These are phyloP conservation scores for Glycine soja DNA, from an alignment of 306 rosid genomes.

Conservation along the genomic window DNA sequence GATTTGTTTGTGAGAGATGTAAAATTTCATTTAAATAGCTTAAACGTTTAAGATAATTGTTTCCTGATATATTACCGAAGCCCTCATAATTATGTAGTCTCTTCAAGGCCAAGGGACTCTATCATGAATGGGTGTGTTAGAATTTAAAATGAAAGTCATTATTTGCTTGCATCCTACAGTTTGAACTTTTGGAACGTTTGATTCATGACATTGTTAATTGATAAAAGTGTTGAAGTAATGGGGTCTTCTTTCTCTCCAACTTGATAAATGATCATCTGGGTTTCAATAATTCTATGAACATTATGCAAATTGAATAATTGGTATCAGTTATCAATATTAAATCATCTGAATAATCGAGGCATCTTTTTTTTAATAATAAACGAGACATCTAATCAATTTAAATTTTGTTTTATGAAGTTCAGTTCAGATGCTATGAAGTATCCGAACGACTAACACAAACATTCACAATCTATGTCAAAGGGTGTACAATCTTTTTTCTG, in stretches of 20 bases:
- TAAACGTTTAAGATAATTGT: background rate
- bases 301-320: slow-evolving; percentile 5
- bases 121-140: background rate
- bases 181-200: background rate
- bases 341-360: background rate
- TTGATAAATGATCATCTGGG: background rate
- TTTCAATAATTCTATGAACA: slow-evolving; percentile 2
- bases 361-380: too few relatives aligned
- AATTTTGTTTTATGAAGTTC: background rate
- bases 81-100: background rate
- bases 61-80: background rate
- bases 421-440: background rate
- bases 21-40: background rate
- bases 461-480: background rate
- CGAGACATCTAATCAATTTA: too few relatives aligned
- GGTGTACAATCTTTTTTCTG: background rate
- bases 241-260: background rate
- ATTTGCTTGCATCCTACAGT: background rate
- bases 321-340: slow-evolving; percentile 8
- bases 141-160: background rate
- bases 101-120: background rate
- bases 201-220: background rate
- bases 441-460: background rate
- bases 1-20: slow-evolving; percentile 38
- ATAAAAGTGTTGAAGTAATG: slow-evolving; percentile 30